Base-by-base conservation (phyloP, 78 protist genomes). In the Bigelowiella natans region DNA sequence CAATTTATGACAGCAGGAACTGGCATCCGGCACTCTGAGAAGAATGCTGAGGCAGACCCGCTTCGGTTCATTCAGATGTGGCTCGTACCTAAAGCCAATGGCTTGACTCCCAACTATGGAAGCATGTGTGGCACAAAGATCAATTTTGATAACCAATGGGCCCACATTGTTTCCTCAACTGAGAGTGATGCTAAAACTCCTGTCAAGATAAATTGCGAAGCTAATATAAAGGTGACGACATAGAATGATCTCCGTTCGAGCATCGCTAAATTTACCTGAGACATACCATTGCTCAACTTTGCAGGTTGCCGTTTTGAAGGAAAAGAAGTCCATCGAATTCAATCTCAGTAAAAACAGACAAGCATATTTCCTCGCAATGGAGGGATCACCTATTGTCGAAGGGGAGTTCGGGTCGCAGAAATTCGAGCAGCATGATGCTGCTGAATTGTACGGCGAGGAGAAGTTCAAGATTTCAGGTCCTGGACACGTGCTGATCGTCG, bases 1-100 rank as follows among this genome's bases (percentile, higher is more conserved):
- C 88, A 83, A 83, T 93, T 89, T 85, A 94, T 92, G 96, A 83
- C 93, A 1, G 96, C 96, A 0, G 96, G 96, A 3, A 85, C 93
- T 0, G 96, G 96, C 31, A 91, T 95, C 36, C 0, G 2, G 31
- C 96, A 95, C 90, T 34, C 82, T 0, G 96, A 95, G 85, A 28
- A 93, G 91, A 90, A 83, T 86, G 73, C 7, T 51, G 37, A 1
- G 1, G 34, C 0, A 0, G 7, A 0, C 18, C 91, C 92, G 30
- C 90, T 90, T 0, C 91, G 95, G 2, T 95, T 95, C 63, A 38
- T 95, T 3, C 96, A 51, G 18, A 51, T 51, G 73, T 95, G 96
- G 96, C 51, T 95, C 82, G 2, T 31, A 34, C 95, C 93, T 30
- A n/a, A 36, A 2, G 0, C 0, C 63, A 3, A 36, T 1, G 94